Percentiles rank a stretch among this genome's conserved stretches.
These are phyloP conservation scores for Ustilago sp. DNA, from an alignment of 1,284 basidiomycete species.

Conservation along the genomic window DNA sequence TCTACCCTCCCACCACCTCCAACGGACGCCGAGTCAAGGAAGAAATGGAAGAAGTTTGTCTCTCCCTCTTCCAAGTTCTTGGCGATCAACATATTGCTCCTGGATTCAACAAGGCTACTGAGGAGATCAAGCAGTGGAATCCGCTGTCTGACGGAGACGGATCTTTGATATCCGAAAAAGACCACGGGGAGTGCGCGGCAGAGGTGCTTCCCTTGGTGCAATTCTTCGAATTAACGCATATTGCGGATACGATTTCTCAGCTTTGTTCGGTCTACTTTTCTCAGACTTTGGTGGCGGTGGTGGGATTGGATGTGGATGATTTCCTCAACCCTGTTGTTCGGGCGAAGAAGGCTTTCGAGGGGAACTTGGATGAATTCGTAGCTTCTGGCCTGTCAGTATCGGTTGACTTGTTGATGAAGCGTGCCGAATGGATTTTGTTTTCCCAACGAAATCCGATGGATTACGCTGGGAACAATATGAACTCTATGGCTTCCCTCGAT, in stretches of 20 bases:
- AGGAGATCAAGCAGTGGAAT: constrained; percentile 56
- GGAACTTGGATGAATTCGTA: constrained; percentile 88
- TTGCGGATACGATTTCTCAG: constrained; percentile 95
- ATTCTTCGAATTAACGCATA: constrained; percentile 96
- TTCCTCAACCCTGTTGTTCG: constrained; percentile 92
- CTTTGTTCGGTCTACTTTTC: constrained; percentile 99
- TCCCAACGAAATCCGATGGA: constrained; percentile 85
- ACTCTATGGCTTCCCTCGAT: constrained; percentile 51
- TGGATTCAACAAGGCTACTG: constrained; percentile 82
- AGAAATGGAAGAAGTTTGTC: constrained; percentile 87
- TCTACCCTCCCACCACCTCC: constrained; percentile 75
- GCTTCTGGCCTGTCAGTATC: constrained; percentile 92
- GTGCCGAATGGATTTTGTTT: constrained; percentile 93
- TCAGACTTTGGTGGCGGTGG: constrained; percentile 77
- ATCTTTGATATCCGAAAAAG: not conserved
- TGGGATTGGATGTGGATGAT: constrained; percentile 76
- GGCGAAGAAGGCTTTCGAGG: constrained; percentile 96
- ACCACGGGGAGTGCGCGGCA: constrained; percentile 76
- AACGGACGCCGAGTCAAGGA: constrained; percentile 74
- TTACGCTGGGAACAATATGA: constrained; percentile 72
- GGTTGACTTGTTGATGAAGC: constrained; percentile 94
- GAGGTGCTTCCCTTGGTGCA: constrained; percentile 90
- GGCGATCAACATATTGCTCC: constrained; percentile 83
- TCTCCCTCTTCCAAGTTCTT: constrained; percentile 82
- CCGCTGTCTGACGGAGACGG: constrained; percentile 30